Base-by-base conservation (phyloP, 176 grass and related monocot genomes). In the Raddia distichophylla region DNA sequence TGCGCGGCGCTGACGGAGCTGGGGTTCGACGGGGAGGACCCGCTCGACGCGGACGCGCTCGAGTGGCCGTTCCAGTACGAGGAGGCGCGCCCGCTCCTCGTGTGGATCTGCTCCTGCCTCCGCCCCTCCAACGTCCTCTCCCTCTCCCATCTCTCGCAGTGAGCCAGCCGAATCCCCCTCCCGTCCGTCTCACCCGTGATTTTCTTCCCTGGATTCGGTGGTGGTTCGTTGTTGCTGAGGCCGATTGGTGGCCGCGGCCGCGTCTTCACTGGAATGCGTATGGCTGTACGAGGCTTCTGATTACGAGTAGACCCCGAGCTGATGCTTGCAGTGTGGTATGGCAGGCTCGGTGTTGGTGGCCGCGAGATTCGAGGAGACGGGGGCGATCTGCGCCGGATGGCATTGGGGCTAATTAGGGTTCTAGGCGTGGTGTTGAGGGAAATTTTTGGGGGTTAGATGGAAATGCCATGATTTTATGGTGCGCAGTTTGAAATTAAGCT, bases 31-130 rank as follows among this genome's bases (percentile, higher is more conserved):
- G 95, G 86, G 64, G 90, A 91, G 81, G 95, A 93, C 77, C 89
- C 93, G 66, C 88, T 99, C 16, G 96, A 99, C 82, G 88, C 89
- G 58, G 96, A 99, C 85, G 94, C 93, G 66, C 94, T 99, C 82
- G 96, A 99, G 89, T 99, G 96, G 96, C 96, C 96, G 17, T 99
- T 99, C 84, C 96, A 99, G 93, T 99, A 99, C 87, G 93, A 99
- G 75, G 96, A 95, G 85, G 93, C 74, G 70, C 88, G 93, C 51
- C 96, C 93, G 54, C 85, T 99, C 42, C 91, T 99, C 18, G 88
- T 92, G 10, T 99, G 96, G 96, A 99, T 95, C 96, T 99, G 96
- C 87, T 95, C 96, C 88, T 93, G 89, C 71, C 96, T 99, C 82
- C 96, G 96, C 60, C 87, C 96, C 22, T 99, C 93, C 74, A 99